A percentile compares a stretch with the other conserved stretches of the same genome.
Evolutionary conservation across 805 yeast species (phyloP).

Genomic region (Ascoidea rubescens): DNA sequence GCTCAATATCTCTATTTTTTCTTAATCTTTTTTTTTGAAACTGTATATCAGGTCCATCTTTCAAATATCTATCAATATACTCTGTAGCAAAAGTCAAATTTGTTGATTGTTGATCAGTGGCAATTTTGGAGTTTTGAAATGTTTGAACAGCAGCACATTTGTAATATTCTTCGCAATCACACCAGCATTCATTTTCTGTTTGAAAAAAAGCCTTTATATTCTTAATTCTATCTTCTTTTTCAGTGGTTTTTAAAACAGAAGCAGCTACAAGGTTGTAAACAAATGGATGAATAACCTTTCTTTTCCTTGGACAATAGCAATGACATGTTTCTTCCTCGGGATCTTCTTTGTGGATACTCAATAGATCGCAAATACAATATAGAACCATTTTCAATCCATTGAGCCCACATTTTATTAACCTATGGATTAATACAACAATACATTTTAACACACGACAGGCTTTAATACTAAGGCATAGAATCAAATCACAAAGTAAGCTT

Average conservation of each 20-base stretch:
- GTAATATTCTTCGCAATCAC: background rate
- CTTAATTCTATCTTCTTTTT: background rate
- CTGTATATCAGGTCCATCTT: background rate
- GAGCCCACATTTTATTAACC: constrained; percentile 5
- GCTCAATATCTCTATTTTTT: background rate
- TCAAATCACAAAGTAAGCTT: background rate
- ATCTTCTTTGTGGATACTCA: constrained; percentile 1
- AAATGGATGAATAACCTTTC: too few relatives aligned
- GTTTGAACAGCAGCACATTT: background rate
- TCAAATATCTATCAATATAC: background rate
- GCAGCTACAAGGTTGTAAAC: background rate
- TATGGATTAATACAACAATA: constrained; percentile 1
- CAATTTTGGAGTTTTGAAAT: background rate
- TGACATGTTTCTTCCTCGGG: constrained; percentile 4
- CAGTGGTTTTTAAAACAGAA: background rate
- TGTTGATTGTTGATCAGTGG: background rate
- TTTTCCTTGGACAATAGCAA: constrained; percentile 4
- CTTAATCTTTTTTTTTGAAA: background rate
- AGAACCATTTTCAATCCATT: constrained; percentile 5
- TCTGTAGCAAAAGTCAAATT: background rate
- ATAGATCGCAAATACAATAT: constrained; percentile 2
- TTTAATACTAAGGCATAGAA: constrained; percentile 2
- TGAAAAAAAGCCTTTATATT: too few relatives aligned
- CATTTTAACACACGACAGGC: constrained; percentile 1
- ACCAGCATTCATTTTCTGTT: background rate